Conservation (phyloP, 208 protist species). For the Jaenimonas drosophilae region DNA sequence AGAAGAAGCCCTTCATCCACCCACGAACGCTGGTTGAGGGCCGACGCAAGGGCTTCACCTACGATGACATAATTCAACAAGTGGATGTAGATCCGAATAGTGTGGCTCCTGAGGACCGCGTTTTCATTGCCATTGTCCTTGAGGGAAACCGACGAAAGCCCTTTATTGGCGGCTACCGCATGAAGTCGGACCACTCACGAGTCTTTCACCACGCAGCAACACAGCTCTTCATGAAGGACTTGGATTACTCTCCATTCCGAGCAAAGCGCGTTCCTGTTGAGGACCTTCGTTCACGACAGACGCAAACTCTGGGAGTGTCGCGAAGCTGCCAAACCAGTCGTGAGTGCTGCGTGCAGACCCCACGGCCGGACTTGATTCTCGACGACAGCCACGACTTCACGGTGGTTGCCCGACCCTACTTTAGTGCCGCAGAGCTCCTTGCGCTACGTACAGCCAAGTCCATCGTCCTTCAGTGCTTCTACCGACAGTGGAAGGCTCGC, state of each 20-base stretch:
- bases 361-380: conserved; percentile 43
- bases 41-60: conserved; percentile 38
- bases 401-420: conserved; percentile 83
- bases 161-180: conserved; percentile 91
- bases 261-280: neutral
- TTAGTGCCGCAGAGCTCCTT: conserved; percentile 58
- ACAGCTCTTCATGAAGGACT: conserved; percentile 77
- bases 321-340: conserved; percentile 85
- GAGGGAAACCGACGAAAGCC: conserved; percentile 35
- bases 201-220: conserved; percentile 87
- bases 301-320: conserved; percentile 87
- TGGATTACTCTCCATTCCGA: conserved; percentile 48
- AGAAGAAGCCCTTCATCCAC: conserved; percentile 22
- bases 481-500: conserved; percentile 91
- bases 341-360: conserved; percentile 90
- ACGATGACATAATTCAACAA: conserved; percentile 47
- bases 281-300: conserved; percentile 62
- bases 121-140: conserved; percentile 24
- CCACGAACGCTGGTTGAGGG: conserved; percentile 47
- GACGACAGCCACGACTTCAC: conserved; percentile 50
- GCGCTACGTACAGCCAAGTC: conserved; percentile 58
- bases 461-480: conserved; percentile 89
- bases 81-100: conserved; percentile 14
- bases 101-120: conserved; percentile 3
- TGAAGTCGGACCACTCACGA: conserved; percentile 43